Evolutionary conservation across 164 flowering plant species (phyloP), one percentile per base, ranked within the genome.

Genomic region (Tetrastigma voinierianum): DNA sequence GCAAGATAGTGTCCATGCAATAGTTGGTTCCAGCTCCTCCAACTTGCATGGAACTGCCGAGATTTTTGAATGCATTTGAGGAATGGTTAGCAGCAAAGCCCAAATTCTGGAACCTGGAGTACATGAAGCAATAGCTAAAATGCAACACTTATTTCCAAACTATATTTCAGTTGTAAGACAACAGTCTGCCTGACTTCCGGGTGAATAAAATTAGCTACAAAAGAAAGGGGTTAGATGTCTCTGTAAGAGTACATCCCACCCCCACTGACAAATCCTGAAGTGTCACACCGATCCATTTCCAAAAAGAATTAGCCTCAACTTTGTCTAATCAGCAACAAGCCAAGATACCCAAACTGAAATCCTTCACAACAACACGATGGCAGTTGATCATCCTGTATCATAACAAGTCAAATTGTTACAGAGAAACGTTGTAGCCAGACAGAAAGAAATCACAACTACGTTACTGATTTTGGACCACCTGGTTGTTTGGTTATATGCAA

Each of bases 241-340:
- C 64, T 47, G 44, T 49, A 72, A 57, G 75, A 65, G 77, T 43
- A 70, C 55, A 74, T 72, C 62, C 82, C 82, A 72, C 97, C 98
- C 78, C 98, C 97, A 60, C 98, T 94, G 21, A 94, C 98, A 76
- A 94, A 91, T 74, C 98, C 98, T 20, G 96, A 91, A n/a, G 98
- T 93, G 70, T 93, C 98, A 58, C 85, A 60, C 3, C 98, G 88
- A 76, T 93, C 98, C 98, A 93, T 92, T 80, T 78, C 46, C 54
- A 65, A 17, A 40, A 13, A n/a, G 25, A 61, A 71, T 16, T 66
- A 59, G 65, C 51, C 49, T 48, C 48, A 59, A 56, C 6, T 64
- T 69, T 20, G 20, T 51, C 72, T 32, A 54, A 62, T 77, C 76
- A 83, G 68, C 53, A n/a, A 13, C 48, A 49, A 65, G 63, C 40